Evolutionary conservation across 345 rosid genomes (phyloP).

Genomic region (Populus deltoides): DNA sequence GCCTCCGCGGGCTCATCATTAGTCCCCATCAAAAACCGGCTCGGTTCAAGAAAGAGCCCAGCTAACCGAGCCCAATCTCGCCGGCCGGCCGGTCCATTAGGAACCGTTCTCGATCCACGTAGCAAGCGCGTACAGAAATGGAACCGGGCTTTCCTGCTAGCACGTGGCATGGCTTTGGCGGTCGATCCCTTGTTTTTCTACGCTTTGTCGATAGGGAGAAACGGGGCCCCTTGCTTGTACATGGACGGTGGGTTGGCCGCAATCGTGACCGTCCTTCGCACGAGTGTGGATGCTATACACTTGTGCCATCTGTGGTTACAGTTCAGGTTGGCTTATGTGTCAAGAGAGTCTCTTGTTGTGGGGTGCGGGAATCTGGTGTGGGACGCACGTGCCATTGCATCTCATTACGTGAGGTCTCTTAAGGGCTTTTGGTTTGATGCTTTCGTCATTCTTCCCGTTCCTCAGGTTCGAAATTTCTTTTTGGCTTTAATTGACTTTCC

Average conservation of each 20-base stretch:
- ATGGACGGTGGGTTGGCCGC: constrained; percentile 74
- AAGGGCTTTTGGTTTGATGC: constrained; percentile 85
- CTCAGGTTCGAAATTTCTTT: constrained; percentile 52
- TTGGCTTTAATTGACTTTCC: too few relatives aligned
- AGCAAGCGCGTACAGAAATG: constrained; percentile 63
- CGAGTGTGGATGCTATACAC: constrained; percentile 65
- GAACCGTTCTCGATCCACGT: constrained; percentile 60
- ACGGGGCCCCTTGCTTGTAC: constrained; percentile 64
- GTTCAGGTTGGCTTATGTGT: constrained; percentile 74
- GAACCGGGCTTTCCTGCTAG: constrained; percentile 69
- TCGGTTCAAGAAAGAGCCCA: constrained; percentile 10
- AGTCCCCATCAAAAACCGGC: constrained; percentile 64
- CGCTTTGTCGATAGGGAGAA: constrained; percentile 55
- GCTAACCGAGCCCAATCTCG: background rate
- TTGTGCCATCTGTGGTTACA: constrained; percentile 75
- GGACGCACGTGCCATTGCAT: constrained; percentile 76
- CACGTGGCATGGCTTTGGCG: constrained; percentile 75
- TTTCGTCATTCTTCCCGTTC: constrained; percentile 82
- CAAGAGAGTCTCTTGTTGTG: constrained; percentile 73
- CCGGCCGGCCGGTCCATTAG: constrained; percentile 34
- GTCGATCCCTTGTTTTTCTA: constrained; percentile 87
- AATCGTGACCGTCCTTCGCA: constrained; percentile 61
- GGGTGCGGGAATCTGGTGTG: constrained; percentile 95
- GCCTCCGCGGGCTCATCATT: constrained; percentile 92
- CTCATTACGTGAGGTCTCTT: constrained; percentile 59